Evolutionary conservation across 129 eudicot genomes (phyloP), one percentile per base, ranked within the genome.

Genomic region (Lactuca sativa): DNA sequence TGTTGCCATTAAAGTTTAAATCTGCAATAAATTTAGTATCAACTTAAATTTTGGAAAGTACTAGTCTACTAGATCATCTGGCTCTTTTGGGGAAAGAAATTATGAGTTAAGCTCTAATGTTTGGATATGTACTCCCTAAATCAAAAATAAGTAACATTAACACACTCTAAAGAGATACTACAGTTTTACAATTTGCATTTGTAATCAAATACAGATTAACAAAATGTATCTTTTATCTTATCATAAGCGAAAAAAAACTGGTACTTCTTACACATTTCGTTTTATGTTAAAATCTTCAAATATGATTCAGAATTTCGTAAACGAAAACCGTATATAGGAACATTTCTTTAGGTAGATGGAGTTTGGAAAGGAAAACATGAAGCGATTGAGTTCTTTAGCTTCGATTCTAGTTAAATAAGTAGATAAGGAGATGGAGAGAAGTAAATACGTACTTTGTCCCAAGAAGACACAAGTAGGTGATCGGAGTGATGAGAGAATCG

Each of bases 401-500:
- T 21, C 12, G 31, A 49, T 51, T 34, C 41, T 62, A 4, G 17
- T 37, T 38, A 53, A 3, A 37, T 49, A 21, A 41, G 11, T 4
- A 55, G 2, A 54, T 0, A 49, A 0, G 56, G 43, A 74, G 38
- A 47, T 17, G n/a, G 17, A 38, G 54, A 49, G 11, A 69, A 58
- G 61, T 34, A 10, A 44, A 31, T 17, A 32, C 51, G 43, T 65
- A 92, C 98, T 86, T 86, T 92, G 69, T 92, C 98, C 98, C 98
- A 92, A 1, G 96, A 92, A 25, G 98, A 92, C 7, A 89, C 96
- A 37, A 92, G 92, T 61, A 92, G 95, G 74, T 85, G 82, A 67
- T 92, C 98, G 65, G 92, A 84, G 80, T 82, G 90, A 63, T 92
- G 82, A 13, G 98, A 92, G 92, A 89, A 92, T 0, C 96, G 91